Base-by-base conservation (phyloP, 2,329 filamentous ascomycete species). In the Ophiostoma piceae region DNA sequence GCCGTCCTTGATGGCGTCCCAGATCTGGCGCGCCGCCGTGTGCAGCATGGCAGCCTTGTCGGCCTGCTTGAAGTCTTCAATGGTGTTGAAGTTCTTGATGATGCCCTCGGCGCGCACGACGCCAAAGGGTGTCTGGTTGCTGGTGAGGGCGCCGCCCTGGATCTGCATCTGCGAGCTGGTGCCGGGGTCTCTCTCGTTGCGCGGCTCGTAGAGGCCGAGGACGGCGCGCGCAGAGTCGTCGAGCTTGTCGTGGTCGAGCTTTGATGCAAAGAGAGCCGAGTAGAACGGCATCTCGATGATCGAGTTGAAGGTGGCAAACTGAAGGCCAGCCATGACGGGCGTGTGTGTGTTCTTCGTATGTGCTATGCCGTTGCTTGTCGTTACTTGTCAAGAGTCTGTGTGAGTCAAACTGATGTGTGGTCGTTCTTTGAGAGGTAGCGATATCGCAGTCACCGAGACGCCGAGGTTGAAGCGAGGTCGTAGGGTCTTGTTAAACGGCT, bases 241-340 rank as follows among this genome's bases (percentile, higher is more conserved):
- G 68, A 99, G 91, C 81, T 94, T 97, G 82, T 97, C 95, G 85
- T 96, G 90, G 79, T 98, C 93, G 78, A 99, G 92, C 81, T 99
- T 99, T 74, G 90, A 91, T 6, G 90, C 88, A 71, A 96, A 95
- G n/a, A 99, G 87, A 5, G 92, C 90, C 65, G 92, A 90, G 78
- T 97, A 99, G 80, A 99, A 99, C 64, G 93, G 92, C 62, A 98
- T 85, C 78, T 99, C 95, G 77, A 98, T 93, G 80, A 97, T 92
- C 67, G 94, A 97, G 57, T 90, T 87, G 83, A 97, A 98, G 0
- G 94, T 90, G 72, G 92, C 92, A 80, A 94, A 99, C 82, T 86
- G 85, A 68, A 87, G 79, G 39, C 80, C 75, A 68, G 85, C 76
- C 81, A 88, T 90, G 67, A 76, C 67, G 73, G 60, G 16, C 51